phyloP scores from a whole-genome alignment of 805 yeast species.

The Candida tibetensis region DNA sequence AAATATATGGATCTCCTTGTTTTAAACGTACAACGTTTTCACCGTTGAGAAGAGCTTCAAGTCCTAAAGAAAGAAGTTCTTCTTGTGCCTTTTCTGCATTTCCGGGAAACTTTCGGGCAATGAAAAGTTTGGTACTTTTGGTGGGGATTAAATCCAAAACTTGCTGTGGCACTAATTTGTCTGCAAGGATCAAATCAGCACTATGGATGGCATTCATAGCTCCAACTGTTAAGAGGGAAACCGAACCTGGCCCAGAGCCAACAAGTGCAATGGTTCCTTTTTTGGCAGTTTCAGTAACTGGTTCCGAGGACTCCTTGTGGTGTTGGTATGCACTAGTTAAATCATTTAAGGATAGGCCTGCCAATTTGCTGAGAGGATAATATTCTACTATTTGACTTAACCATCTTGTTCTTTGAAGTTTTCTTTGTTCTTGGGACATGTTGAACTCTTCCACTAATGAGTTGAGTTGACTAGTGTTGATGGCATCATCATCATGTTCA shows the following conservation, averaged over 20 bases:
- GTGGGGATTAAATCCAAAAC: conserved; percentile 81
- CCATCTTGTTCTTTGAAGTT: conserved; percentile 72
- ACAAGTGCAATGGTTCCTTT: conserved; percentile 73
- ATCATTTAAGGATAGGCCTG: conserved; percentile 57
- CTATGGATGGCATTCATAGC: conserved; percentile 76
- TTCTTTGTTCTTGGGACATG: conserved; percentile 50
- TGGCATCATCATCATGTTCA: conserved; percentile 66
- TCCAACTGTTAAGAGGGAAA: conserved; percentile 76
- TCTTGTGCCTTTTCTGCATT: conserved; percentile 93
- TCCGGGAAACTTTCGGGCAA: conserved; percentile 94
- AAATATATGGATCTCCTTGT: conserved; percentile 96
- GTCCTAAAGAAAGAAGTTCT: conserved; percentile 72
- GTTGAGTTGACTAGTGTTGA: conserved; percentile 59
- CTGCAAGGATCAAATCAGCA: conserved; percentile 86
- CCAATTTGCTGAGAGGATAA: conserved; percentile 69
- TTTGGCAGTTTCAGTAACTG: conserved; percentile 3
- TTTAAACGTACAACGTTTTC: conserved; percentile 81
- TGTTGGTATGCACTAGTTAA: conserved; percentile 43
- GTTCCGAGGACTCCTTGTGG: conserved; percentile 9
- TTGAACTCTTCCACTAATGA: conserved; percentile 58
- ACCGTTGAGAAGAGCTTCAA: conserved; percentile 62
- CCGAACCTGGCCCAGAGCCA: conserved; percentile 93
- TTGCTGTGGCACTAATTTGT: conserved; percentile 86
- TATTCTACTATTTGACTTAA: conserved; percentile 87
- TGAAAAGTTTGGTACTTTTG: conserved; percentile 63